Evolutionary conservation across 1,284 basidiomycete species (phyloP).

Genomic region (Testicularia cyperi): DNA sequence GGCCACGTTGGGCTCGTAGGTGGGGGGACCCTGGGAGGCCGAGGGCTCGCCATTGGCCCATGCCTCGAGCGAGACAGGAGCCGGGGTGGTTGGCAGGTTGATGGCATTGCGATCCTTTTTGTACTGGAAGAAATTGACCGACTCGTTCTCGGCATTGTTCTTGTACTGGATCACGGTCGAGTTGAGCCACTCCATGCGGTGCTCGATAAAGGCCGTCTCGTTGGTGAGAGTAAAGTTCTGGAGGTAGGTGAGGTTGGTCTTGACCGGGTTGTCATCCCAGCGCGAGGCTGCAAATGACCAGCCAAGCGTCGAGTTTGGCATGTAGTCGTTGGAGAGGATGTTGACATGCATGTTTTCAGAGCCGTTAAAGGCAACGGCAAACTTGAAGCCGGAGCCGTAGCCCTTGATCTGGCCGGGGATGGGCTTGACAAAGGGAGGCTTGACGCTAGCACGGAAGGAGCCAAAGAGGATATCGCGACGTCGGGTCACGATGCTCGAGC

Average conservation of each 20-base stretch:
- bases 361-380: slow-evolving; percentile 31
- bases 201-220: slow-evolving; percentile 27
- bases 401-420: slow-evolving; percentile 8
- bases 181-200: slow-evolving; percentile 50
- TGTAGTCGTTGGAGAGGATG: slow-evolving; percentile 29
- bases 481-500: slow-evolving; percentile 34
- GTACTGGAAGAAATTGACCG: slow-evolving; percentile 17
- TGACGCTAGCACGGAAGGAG: slow-evolving; percentile 39
- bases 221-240: slow-evolving; percentile 34
- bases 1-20: slow-evolving; percentile 21
- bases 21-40: slow-evolving; percentile 36
- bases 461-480: slow-evolving; percentile 51
- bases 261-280: slow-evolving; percentile 30
- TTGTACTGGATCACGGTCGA: slow-evolving; percentile 29
- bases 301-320: slow-evolving; percentile 39
- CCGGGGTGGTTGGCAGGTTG: slow-evolving; percentile 40
- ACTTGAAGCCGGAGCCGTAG: slow-evolving; percentile 31
- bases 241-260: slow-evolving; percentile 27
- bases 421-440: slow-evolving; percentile 28
- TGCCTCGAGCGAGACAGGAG: slow-evolving; percentile 35
- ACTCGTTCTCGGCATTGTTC: slow-evolving; percentile 33
- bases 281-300: slow-evolving; percentile 35
- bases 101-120: slow-evolving; percentile 19
- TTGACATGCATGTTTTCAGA: slow-evolving; percentile 31
- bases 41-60: slow-evolving; percentile 44